Conservation (phyloP, 2,329 filamentous ascomycete genomes). For the Diplodia sapinea region DNA sequence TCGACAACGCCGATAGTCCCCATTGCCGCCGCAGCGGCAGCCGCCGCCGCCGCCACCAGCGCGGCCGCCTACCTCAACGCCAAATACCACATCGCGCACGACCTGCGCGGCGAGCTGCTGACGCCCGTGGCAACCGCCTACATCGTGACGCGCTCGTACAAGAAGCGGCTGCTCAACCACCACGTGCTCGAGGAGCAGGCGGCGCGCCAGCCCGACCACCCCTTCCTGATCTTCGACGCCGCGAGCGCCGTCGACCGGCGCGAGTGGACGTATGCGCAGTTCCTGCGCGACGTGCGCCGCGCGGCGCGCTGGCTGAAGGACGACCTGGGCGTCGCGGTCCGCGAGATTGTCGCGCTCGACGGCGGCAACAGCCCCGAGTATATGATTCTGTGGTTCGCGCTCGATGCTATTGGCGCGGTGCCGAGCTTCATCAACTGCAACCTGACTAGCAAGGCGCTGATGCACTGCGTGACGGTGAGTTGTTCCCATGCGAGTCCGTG, state of each 20-base stretch:
- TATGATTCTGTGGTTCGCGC: conserved; percentile 67
- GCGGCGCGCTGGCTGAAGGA: conserved; percentile 34
- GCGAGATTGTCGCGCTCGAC: conserved; percentile 69
- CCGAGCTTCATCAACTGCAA: conserved; percentile 76
- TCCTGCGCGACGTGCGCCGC: conserved; percentile 35
- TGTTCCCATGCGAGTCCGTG: background rate
- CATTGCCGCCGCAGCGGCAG: conserved; percentile 48
- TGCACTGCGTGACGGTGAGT: conserved; percentile 59
- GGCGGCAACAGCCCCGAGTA: conserved; percentile 74
- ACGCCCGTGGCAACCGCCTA: background rate
- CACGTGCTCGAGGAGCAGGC: conserved; percentile 30
- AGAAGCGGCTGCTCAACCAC: conserved; percentile 38
- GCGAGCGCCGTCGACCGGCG: conserved; percentile 41
- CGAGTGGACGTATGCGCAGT: conserved; percentile 48
- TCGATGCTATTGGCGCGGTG: conserved; percentile 69
- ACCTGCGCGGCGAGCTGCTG: conserved; percentile 52
- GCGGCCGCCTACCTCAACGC: conserved; percentile 67
- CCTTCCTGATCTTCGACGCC: conserved; percentile 48
- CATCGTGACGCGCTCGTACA: background rate
- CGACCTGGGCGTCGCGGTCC: conserved; percentile 62
- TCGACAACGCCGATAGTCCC: background rate
- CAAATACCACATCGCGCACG: conserved; percentile 70
- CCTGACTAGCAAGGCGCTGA: conserved; percentile 65
- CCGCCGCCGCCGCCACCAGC: conserved; percentile 2
- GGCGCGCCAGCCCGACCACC: conserved; percentile 34